phyloP scores from a whole-genome alignment of 257 asterid genomes.

The Solanum sparsipilum region DNA sequence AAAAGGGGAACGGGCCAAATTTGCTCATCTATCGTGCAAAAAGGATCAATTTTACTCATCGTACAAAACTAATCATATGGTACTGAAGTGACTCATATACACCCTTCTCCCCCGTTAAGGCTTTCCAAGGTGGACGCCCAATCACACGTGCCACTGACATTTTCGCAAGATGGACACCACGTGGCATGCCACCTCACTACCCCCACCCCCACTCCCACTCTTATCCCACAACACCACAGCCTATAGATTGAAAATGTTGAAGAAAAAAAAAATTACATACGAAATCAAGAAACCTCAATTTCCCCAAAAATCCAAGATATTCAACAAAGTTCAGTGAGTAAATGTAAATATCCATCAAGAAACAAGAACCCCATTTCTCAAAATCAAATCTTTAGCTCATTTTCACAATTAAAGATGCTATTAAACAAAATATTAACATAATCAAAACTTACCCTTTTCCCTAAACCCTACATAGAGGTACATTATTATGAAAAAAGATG shows the following conservation, averaged over 20 bases:
- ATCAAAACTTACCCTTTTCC: background rate
- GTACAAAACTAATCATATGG: background rate
- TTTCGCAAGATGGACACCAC: background rate
- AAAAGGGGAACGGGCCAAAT: background rate
- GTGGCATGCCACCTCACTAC: background rate
- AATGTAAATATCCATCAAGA: background rate
- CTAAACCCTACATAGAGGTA: background rate
- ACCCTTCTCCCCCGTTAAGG: background rate
- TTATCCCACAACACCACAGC: background rate
- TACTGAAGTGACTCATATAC: background rate
- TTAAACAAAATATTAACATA: background rate
- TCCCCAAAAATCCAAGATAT: background rate
- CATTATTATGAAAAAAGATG: background rate
- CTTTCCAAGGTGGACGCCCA: background rate
- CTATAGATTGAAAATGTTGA: background rate
- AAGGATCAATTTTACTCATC: background rate
- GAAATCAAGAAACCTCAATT: background rate
- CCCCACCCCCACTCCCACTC: too few relatives aligned
- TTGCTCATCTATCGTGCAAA: background rate
- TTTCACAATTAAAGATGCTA: background rate
- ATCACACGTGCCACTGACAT: background rate
- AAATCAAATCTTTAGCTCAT: conserved; percentile 23
- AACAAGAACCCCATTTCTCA: conserved; percentile 22
- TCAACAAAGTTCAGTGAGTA: background rate
- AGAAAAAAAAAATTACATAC: background rate